Evolutionary conservation across 768 basidiomycete species (phyloP), one percentile per base, ranked within the genome.

Genomic region (Ephemerocybe angulata): DNA sequence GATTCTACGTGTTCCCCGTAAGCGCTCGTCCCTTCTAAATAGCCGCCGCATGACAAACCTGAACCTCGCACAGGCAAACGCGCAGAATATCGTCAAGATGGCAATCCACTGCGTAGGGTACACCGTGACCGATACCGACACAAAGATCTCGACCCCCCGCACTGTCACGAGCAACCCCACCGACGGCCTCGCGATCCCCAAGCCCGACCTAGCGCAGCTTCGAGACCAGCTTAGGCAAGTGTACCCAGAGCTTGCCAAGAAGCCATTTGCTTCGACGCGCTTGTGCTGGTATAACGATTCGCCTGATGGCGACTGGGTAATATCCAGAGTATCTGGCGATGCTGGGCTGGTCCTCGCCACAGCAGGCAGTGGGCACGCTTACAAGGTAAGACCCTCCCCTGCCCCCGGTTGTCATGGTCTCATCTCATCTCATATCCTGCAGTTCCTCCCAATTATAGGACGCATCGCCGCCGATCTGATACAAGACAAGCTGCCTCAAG

Each of bases 241-340:
- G 24, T 94, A 88, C 70, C 96, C 95, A 24, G 83, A 83, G 48
- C 76, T 98, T 42, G 88, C 83, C 4, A 70, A 82, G 60, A 88
- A 85, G 67, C 80, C 88, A 0, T 89, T 93, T 64, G 65, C 70
- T 28, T 74, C 74, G 6, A 95, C 93, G 11, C 73, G 95, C 56
- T 68, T 98, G 58, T 98, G 95, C 72, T 98, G 95, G 95, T 98
- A 98, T 67, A 87, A 87, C 22, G 95, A 97, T 62, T 84, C 93
- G 4, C 79, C 85, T 1, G 88, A 94, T 63, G 86, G 84, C 3
- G 81, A 98, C 68, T 98, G 93, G 91, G 73, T 97, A 40, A 91
- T 98, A 59, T 90, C 93, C 24, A 81, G 72, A 56, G 82, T 88
- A 60, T 77, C 79, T 24, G 67, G 68, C 13, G 78, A 86, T 59